Evolutionary conservation across 805 yeast species (phyloP).

Genomic region (Debaryomyces tyrocola): DNA sequence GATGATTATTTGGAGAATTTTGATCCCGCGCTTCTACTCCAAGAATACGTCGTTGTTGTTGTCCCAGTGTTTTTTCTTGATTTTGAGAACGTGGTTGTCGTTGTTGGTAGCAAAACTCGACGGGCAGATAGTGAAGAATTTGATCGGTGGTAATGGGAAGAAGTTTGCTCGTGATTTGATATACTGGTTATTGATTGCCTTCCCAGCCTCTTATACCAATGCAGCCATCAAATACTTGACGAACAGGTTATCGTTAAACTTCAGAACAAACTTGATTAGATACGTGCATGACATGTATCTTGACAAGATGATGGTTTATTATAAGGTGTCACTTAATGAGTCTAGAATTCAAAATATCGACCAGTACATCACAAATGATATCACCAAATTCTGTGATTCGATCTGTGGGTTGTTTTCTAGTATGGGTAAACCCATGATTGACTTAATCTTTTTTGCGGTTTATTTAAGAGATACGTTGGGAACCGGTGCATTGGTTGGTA

Average conservation of each 20-base stretch:
- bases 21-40: conserved; percentile 73
- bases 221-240: conserved; percentile 84
- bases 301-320: conserved; percentile 78
- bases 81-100: conserved; percentile 84
- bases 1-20: conserved; percentile 71
- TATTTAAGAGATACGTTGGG: conserved; percentile 87
- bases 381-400: conserved; percentile 75
- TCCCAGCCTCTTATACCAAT: conserved; percentile 91
- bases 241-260: conserved; percentile 72
- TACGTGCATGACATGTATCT: conserved; percentile 89
- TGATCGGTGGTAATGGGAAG: conserved; percentile 76
- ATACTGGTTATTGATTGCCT: conserved; percentile 86
- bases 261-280: conserved; percentile 79
- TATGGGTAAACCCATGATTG: conserved; percentile 90
- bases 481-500: conserved; percentile 79
- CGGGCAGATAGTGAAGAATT: conserved; percentile 87
- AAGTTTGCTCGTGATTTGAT: conserved; percentile 74
- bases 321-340: conserved; percentile 69
- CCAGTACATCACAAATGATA: conserved; percentile 83
- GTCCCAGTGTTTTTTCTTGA: conserved; percentile 71
- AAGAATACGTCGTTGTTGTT: conserved; percentile 64
- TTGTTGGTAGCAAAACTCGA: conserved; percentile 84
- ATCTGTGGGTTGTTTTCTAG: conserved; percentile 81
- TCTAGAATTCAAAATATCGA: conserved; percentile 65
- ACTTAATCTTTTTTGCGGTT: conserved; percentile 76